Evolutionary conservation across 1,139 yeast species (phyloP).

Genomic region (Nakaseomyces nivariensis): DNA sequence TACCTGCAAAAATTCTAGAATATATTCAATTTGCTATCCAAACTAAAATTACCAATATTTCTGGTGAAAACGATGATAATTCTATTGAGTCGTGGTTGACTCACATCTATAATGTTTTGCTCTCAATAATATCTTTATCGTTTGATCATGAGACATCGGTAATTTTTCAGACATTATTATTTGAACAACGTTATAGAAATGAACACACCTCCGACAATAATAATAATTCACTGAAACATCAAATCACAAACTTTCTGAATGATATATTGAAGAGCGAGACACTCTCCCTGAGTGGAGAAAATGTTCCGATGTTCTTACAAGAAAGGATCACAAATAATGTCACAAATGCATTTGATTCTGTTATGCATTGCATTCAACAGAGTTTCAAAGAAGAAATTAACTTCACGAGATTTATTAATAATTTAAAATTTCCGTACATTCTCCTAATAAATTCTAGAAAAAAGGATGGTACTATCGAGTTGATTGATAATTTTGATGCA

Average conservation of each 20-base stretch:
- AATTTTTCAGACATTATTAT: background rate
- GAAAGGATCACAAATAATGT: background rate
- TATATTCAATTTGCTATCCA: background rate
- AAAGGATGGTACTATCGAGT: constrained; percentile 50
- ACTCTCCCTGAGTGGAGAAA: background rate
- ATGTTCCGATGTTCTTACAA: background rate
- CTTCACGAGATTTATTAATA: background rate
- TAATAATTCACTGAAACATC: background rate
- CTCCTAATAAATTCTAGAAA: background rate
- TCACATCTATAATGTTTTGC: background rate
- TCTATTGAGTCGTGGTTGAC: background rate
- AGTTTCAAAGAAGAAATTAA: background rate
- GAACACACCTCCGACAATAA: background rate
- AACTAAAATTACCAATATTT: background rate
- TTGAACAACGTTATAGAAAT: background rate
- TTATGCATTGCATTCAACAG: too few species aligned
- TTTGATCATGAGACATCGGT: background rate
- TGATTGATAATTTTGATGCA: constrained; percentile 29
- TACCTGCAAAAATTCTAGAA: background rate
- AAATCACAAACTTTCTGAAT: background rate
- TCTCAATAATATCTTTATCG: background rate
- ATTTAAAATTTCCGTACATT: background rate
- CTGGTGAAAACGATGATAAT: background rate
- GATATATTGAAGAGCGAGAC: background rate
- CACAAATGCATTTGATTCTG: background rate